Base-by-base conservation (phyloP, 2,329 filamentous ascomycete genomes). In the Ophiostoma quercus region DNA sequence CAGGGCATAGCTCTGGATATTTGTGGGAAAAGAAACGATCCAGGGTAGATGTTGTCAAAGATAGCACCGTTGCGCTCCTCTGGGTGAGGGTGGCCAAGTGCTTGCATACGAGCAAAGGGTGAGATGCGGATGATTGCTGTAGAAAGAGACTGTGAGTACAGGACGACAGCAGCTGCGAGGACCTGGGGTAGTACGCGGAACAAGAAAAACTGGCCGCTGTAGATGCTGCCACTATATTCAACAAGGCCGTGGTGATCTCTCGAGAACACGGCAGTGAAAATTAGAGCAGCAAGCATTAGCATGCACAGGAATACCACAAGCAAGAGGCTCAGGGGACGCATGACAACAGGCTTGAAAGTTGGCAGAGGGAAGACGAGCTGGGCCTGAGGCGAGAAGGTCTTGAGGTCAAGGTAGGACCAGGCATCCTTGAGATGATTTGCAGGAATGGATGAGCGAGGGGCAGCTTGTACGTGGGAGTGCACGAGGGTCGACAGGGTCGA, bases 131-230 rank as follows among this genome's bases (percentile, higher is more conserved):
- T 87, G n/a, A 93, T 85, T 2, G 93, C 87, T 0, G 85, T 84
- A 74, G 92, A 85, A 54, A 97, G 82, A 73, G 88, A 86, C 75
- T 96, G 89, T 0, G 92, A 84, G 83, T 92, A 96, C 7, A 97
- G 78, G 65, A 95, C 83, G 47, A 96, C 80, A 14, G 89, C 74
- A 25, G 88, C 87, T 0, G 89, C 92, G 16, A 96, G 76, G 0
- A 96, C 81, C 70, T 93, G 92, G 1, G 94, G 94, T 1, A 97
- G 80, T 73, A 96, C 92, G 72, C 92, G 87, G 78, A 96, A 95
- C 66, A 96, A 79, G 77, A 97, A 97, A 79, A 96, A 97, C 73
- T 88, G 84, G 9, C 84, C 84, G 67, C 89, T 90, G 72, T 91
- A 90, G 70, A 92, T 89, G 39, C 80, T 82, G 65, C 84, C 84